Percentiles rank a stretch among this genome's conserved stretches.
Evolutionary conservation across 164 flowering plant species (phyloP).

Genomic region (Stephania cephalantha): DNA sequence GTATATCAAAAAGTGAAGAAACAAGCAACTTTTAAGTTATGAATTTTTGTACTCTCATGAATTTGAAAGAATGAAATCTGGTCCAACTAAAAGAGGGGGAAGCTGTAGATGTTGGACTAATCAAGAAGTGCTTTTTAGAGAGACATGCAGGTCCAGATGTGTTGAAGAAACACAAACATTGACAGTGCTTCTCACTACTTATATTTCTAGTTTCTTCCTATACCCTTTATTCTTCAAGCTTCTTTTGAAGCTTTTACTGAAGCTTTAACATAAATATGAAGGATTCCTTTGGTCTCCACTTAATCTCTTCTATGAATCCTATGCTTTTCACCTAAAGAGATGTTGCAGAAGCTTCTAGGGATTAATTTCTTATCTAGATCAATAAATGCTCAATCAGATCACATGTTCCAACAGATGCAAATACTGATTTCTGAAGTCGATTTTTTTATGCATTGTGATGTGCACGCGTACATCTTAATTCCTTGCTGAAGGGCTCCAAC

Average conservation of each 20-base stretch:
- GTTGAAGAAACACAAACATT: conserved; percentile 15
- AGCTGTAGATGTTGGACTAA: conserved; percentile 7
- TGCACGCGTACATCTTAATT: too few relatives aligned
- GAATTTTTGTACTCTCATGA: too few relatives aligned
- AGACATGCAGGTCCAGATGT: not conserved
- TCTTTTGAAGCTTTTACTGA: conserved; percentile 26
- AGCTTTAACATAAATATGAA: conserved; percentile 17
- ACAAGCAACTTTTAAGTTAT: too few relatives aligned
- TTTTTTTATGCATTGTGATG: too few relatives aligned
- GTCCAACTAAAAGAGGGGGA: not conserved
- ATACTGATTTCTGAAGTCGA: too few relatives aligned
- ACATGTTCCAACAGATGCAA: too few relatives aligned
- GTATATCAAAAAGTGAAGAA: too few relatives aligned
- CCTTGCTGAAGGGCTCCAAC: too few relatives aligned
- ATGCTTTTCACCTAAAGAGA: conserved; percentile 17
- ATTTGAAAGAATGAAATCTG: too few relatives aligned
- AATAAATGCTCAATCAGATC: not conserved
- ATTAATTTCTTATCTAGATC: not conserved
- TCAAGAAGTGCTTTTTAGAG: conserved; percentile 14
- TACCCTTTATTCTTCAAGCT: conserved; percentile 33
- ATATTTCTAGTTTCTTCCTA: not conserved
- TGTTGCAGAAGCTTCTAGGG: conserved; percentile 15
- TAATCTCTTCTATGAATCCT: conserved; percentile 7
- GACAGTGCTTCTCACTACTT: conserved; percentile 14
- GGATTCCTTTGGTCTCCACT: conserved; percentile 27